These are phyloP conservation scores for Ambispora gerdemannii DNA, from an alignment of 192 early-diverging fungal species.

Conservation along the genomic window DNA sequence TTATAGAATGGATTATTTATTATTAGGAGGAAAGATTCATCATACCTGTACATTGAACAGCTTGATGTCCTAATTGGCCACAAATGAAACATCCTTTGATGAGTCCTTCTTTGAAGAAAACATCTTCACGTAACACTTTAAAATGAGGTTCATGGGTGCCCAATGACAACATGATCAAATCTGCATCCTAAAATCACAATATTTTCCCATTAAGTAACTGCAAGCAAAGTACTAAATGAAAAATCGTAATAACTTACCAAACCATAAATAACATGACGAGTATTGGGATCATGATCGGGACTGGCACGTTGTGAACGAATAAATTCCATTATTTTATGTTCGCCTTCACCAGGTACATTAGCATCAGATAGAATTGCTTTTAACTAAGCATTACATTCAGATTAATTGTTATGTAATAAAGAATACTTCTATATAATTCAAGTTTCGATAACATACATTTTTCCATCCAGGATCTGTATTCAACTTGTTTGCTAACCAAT, in stretches of 20 bases:
- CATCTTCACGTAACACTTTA: constrained; percentile 91
- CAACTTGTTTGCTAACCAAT: constrained; percentile 83
- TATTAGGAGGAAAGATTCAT: background rate
- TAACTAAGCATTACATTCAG: too few species aligned
- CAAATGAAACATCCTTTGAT: constrained; percentile 67
- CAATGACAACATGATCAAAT: constrained; percentile 96
- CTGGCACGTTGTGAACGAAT: constrained; percentile 77
- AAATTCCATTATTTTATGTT: constrained; percentile 99
- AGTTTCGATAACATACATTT: constrained; percentile 40
- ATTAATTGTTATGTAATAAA: too few species aligned
- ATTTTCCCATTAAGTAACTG: background rate
- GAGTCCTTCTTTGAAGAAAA: constrained; percentile 71
- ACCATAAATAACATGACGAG: constrained; percentile 89
- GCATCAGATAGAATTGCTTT: constrained; percentile 93
- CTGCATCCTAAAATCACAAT: constrained; percentile 68
- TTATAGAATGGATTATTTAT: background rate
- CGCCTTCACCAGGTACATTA: constrained; percentile 96
- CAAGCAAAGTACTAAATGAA: background rate
- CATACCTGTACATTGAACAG: constrained; percentile 58
- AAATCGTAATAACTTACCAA: constrained; percentile 44
- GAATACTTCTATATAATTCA: background rate
- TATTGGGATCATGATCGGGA: constrained; percentile 85
- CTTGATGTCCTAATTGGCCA: constrained; percentile 64
- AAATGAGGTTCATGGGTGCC: constrained; percentile 98
- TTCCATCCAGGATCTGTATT: constrained; percentile 87